Conservation (phyloP, 2,329 filamentous ascomycete genomes). For the Saccharata proteae region DNA sequence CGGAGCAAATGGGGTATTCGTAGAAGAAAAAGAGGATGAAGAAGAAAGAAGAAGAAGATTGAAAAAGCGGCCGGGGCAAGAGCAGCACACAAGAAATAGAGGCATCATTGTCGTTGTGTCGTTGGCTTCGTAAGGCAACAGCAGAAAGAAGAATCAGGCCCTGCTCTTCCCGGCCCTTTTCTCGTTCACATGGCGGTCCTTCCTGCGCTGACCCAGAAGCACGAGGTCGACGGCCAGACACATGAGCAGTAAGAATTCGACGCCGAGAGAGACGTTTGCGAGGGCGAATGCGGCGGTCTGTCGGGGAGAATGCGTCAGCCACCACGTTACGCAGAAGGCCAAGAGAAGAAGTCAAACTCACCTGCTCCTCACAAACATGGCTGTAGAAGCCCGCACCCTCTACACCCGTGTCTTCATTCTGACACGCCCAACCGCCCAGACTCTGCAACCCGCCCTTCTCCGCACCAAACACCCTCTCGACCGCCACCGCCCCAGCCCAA, state of each 20-base stretch:
- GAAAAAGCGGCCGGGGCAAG: too few species aligned
- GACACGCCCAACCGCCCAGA: constrained; percentile 2
- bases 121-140: too few species aligned
- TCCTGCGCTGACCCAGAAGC: too few species aligned
- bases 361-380: constrained; percentile 10
- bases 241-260: constrained; percentile 3
- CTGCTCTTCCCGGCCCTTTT: neutral
- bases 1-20: too few species aligned
- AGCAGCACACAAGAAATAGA: too few species aligned
- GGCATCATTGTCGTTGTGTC: too few species aligned
- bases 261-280: neutral
- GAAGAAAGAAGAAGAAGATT: too few species aligned
- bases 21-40: too few species aligned
- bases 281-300: constrained; percentile 4
- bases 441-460: neutral
- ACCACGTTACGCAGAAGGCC: neutral
- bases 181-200: too few species aligned
- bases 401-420: neutral
- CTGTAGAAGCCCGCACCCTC: neutral
- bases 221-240: constrained; percentile 1
- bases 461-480: constrained; percentile 11
- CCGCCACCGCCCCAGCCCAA: constrained; percentile 12
- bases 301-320: neutral
- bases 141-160: neutral
- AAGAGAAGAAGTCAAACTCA: neutral